Conservation (phyloP, 2,329 filamentous ascomycete species). For the Grosmannia huntii region DNA sequence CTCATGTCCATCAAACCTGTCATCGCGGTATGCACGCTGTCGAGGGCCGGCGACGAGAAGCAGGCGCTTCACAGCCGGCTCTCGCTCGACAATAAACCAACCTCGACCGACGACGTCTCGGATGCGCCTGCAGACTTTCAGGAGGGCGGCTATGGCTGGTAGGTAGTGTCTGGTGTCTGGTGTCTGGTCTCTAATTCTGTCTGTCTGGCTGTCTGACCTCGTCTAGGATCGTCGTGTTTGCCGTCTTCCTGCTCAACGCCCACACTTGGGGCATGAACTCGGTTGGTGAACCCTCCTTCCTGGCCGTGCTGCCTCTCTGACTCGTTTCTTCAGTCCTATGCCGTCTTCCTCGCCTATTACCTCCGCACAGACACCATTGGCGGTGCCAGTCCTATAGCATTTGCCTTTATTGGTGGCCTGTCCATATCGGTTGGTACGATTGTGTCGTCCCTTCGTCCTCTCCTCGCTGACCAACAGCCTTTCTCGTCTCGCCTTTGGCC, state of each 20-base stretch:
- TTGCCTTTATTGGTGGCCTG: conserved; percentile 65
- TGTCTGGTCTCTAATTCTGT: neutral
- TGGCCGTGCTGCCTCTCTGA: neutral
- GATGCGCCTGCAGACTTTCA: conserved; percentile 19
- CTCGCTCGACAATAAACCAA: neutral
- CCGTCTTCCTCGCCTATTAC: conserved; percentile 45
- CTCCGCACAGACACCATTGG: conserved; percentile 47
- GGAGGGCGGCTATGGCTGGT: conserved; percentile 51
- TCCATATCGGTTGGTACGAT: conserved; percentile 41
- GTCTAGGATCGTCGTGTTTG: conserved; percentile 38
- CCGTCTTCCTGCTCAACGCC: conserved; percentile 45
- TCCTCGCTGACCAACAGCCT: neutral
- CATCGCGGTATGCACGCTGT: conserved; percentile 2
- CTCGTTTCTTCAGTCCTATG: conserved; percentile 32
- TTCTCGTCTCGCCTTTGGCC: conserved; percentile 47
- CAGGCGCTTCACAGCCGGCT: neutral
- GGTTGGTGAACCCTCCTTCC: conserved; percentile 21
- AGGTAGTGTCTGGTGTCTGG: conserved; percentile 9
- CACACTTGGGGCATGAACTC: conserved; percentile 68
- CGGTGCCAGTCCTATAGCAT: conserved; percentile 50
- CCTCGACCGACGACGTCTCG: neutral
- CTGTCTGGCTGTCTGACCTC: neutral
- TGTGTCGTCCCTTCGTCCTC: neutral
- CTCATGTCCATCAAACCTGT: neutral
- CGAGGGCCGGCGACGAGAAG: conserved; percentile 7